Evolutionary conservation across 805 yeast species (phyloP), one percentile per base, ranked within the genome.

Genomic region (Lipomyces spencermartinsiae): DNA sequence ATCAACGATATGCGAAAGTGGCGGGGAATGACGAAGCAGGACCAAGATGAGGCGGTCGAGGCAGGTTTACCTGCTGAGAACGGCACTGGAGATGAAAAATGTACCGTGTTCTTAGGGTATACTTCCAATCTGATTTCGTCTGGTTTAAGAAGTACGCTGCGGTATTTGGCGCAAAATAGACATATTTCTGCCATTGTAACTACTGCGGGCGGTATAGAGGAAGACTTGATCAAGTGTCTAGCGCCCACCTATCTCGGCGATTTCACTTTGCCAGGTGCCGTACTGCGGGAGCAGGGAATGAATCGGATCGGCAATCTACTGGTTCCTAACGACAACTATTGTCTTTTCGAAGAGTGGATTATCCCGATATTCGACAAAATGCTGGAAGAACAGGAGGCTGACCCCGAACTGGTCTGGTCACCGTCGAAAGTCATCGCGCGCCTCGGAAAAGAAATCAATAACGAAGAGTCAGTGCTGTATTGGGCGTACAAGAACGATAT

Each of bases 131-230:
- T 95, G 82, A 95, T 95, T 75, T 90, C 97, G 54, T 91, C 97
- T 4, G 99, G 99, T 57, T 81, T 93, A 67, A 87, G 99, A 80
- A 97, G 93, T 75, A 92, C 97, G 37, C 81, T 95, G 73, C 85
- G 95, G 77, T 94, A 83, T 78, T 84, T 95, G 74, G 98, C 93
- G 39, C 97, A 96, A 79, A 89, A 96, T 81, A 94, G 93, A 79
- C 91, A 90, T 86, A 97, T 95, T 58, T 90, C 93, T 74, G 98
- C 97, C 19, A 87, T 95, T 75, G 99, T 95, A 61, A 90, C 98
- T n/a, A 86, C 94, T 70, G 99, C 97, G 29, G 99, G 99, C 73
- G 99, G 99, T 73, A 88, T 95, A 70, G 99, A 95, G 79, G 99
- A 95, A 82, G 99, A 95, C 80, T 81, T 95, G 61, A 95, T 95